Evolutionary conservation across 148 eudicot genomes (phyloP), one percentile per base, ranked within the genome.

Genomic region (Fagopyrum homotropicum): DNA sequence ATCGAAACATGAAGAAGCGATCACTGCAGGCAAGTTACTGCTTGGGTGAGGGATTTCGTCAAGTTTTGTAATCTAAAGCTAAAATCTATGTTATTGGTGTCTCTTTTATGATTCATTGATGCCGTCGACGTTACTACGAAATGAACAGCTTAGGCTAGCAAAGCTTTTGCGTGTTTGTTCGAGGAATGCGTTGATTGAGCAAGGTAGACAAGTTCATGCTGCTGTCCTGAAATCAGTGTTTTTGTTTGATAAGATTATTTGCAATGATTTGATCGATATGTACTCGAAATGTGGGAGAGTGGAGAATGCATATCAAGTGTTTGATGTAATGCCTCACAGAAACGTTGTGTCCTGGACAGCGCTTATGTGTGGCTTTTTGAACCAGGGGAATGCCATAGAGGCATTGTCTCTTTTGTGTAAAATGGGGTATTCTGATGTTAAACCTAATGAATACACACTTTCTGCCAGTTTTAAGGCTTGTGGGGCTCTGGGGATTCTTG

Each of bases 371-470:
- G 91, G 91, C 68, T 85, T 73, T 69, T 70, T 89, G 74, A 81
- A 83, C 52, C 80, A 77, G 68, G 91, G 86, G 45, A 78, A 84
- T 78, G 81, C 86, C 19, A 80, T 73, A 73, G 73, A 72, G 3
- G 82, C 88, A 4, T 76, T 90, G 73, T 76, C 74, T 26, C 78
- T 86, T 75, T 77, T 93, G 16, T 55, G 55, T 49, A 75, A 68
- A 73, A 88, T 90, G 95, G 72, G 85, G 14, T 66, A 43, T 59
- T 88, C 95, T 7, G 83, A 81, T 73, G 84, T 83, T 72, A 85
- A 71, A 30, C 93, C 95, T 7, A 90, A 90, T 61, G 97, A 92
- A 69, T 90, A 82, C 79, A 90, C 97, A 57, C 80, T 86, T 74
- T 92, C 97, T 7, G 77, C 88, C 0, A 81, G 84, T 75, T 78